Evolutionary conservation across 495 filamentous ascomycete genomes (phyloP), one percentile per base, ranked within the genome.

Genomic region (Lindgomyces ingoldianus): DNA sequence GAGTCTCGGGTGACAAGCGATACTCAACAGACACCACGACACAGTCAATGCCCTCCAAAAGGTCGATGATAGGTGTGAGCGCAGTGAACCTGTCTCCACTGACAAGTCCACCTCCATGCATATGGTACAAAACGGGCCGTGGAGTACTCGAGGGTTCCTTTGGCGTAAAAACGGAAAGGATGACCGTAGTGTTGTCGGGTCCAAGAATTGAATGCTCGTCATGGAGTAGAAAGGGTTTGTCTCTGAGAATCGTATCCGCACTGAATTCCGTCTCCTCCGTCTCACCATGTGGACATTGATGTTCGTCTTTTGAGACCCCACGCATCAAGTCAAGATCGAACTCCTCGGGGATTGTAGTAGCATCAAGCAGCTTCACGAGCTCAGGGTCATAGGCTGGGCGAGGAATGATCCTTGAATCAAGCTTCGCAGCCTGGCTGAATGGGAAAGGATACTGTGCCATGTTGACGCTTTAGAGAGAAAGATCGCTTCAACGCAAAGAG

Each of bases 51-150:
- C 33, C 29, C 26, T 68, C 33, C 14, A 71, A 70, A 8, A 74
- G 62, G 14, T 61, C 65, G 11, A 68, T 62, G 18, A 74, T 67
- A 3, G 46, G 33, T 9, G 53, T 25, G 2, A 63, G 29, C 55
- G 65, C 73, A 21, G 63, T 45, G 14, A 52, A 49, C 18, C 75
- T 65, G 25, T 55, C 70, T 27, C 76, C 75, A 4, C 66, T 58
- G 18, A 80, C 53, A 62, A 74, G 65, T 30, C 77, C 77, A 52
- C 79, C 79, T 29, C 75, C 75, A 53, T 79, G 77, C 22, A 76
- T 46, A 57, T 72, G 73, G n/a, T 78, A 47, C 18, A 78, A 57
- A 8, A 72, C 78, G 14, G 72, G 72, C 14, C 50, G 24, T 47
- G 22, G 56, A 36, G 26, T 59, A 8, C n/a, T 18, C 6, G 44